Base-by-base conservation (phyloP, 108 stramenopile genomes). In the Pseudonitzschia delicatissima region DNA sequence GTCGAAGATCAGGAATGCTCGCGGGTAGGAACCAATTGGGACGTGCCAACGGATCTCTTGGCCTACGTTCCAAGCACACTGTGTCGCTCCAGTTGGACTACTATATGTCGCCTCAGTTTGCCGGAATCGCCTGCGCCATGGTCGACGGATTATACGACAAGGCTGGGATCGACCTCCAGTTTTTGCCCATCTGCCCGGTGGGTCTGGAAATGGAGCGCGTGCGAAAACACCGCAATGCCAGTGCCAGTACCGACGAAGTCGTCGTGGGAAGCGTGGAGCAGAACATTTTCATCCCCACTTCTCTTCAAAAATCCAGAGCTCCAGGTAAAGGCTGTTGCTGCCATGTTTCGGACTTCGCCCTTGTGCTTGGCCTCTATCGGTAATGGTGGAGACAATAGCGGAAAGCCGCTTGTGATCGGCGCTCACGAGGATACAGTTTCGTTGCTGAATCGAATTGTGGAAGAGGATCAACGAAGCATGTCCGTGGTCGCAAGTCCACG, bases 141-240 rank as follows among this genome's bases (percentile, higher is more conserved):
- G 50, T 49, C 39, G 63, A 73, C 37, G 48, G 64, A n/a, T 65
- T 69, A 29, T 81, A 81, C 50, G 50, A 53, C 29, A 35, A 50
- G 34, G 48, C 49, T n/a, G 77, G 77, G 15, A 67, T 81, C 61
- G 42, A 62, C 26, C 63, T 77, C 40, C 59, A 73, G 5, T 77
- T 81, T 42, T 68, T 81, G 12, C 80, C 80, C 26, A 81, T 64
- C 21, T 81, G 80, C n/a, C 80, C 77, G 12, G 67, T 69, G 5
- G 80, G 80, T 9, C 44, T 59, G 4, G 80, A 81, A 39, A 34
- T 62, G 48, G 52, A 34, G 4, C 34, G 68, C 18, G 80, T 81
- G 12, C 61, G 80, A 25, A 8, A 67, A 3, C 67, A 69, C 36
- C 53, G 53, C 15, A 58, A 63, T 33, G 71, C 62, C 50, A 61